These are phyloP conservation scores for Capsicum pubescens DNA, from an alignment of 257 asterid species.

Conservation along the genomic window DNA sequence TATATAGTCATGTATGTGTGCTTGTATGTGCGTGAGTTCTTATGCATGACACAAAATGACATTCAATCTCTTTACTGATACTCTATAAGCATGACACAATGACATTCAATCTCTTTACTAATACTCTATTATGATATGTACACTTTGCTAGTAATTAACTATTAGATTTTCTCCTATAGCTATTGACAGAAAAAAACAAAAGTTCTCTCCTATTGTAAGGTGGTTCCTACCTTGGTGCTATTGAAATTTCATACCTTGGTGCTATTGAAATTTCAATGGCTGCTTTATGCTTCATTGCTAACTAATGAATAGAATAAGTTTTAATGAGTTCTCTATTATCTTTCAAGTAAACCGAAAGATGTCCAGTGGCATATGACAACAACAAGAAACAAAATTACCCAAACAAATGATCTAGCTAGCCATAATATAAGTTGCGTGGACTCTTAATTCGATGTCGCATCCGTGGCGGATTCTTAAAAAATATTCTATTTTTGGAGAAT, in stretches of 20 bases:
- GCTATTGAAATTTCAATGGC: neutral
- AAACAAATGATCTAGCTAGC: conserved; percentile 38
- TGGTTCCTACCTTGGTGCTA: neutral
- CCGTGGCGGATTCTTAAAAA: too few relatives aligned
- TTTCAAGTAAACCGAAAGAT: conserved; percentile 68
- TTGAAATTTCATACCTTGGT: neutral
- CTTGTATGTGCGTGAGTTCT: too few relatives aligned
- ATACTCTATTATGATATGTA: neutral
- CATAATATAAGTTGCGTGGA: neutral
- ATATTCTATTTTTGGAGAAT: too few relatives aligned
- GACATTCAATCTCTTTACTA: neutral
- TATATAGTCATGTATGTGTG: too few relatives aligned
- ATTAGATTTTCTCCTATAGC: neutral
- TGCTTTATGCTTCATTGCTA: conserved; percentile 20
- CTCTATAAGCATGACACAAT: neutral
- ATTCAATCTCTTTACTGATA: too few relatives aligned
- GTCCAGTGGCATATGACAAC: conserved; percentile 70
- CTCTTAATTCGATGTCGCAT: too few relatives aligned
- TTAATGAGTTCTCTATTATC: neutral
- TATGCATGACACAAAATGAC: too few relatives aligned
- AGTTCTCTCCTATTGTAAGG: neutral
- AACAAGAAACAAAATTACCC: conserved; percentile 43
- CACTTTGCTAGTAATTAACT: neutral
- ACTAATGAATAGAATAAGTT: neutral
- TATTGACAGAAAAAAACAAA: neutral